These are phyloP conservation scores for Sugiyamaella neomexicana DNA, from an alignment of 1,139 yeast genomes.

Conservation along the genomic window DNA sequence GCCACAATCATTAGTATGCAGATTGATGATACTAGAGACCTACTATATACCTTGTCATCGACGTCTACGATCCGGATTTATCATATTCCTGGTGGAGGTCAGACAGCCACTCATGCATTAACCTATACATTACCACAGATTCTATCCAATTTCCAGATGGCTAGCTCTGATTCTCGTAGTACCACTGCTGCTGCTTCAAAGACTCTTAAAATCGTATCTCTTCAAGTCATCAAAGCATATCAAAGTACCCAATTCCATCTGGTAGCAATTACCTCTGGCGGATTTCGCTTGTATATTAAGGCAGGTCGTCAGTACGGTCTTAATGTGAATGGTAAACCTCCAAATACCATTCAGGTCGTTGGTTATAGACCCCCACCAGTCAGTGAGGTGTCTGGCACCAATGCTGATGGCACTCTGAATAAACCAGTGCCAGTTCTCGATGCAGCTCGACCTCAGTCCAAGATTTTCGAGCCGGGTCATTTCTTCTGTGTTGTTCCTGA, in stretches of 20 bases:
- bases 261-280: slow-evolving; percentile 83
- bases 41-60: slow-evolving; percentile 80
- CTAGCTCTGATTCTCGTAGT: slow-evolving; percentile 26
- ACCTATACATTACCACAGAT: slow-evolving; percentile 39
- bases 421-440: slow-evolving; percentile 34
- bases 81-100: slow-evolving; percentile 43
- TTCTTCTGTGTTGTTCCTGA: slow-evolving; percentile 54
- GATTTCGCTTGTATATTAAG: slow-evolving; percentile 66
- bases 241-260: slow-evolving; percentile 75
- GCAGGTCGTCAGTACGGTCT: slow-evolving; percentile 34
- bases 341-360: slow-evolving; percentile 40
- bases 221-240: slow-evolving; percentile 56
- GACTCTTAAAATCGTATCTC: slow-evolving; percentile 56
- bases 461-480: slow-evolving; percentile 79
- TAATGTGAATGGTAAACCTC: slow-evolving; percentile 28
- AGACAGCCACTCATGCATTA: slow-evolving; percentile 35
- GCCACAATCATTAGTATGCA: slow-evolving; percentile 66
- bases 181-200: slow-evolving; percentile 35
- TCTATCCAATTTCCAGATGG: slow-evolving; percentile 40
- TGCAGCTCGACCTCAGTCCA: slow-evolving; percentile 44
- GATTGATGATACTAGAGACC: slow-evolving; percentile 73
- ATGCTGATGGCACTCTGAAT: slow-evolving; percentile 4
- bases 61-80: slow-evolving; percentile 82
- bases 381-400: not conserved
- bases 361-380: slow-evolving; percentile 41